These are phyloP conservation scores for Solanum hybrid DNA, from an alignment of 305 asterid species.

Conservation along the genomic window DNA sequence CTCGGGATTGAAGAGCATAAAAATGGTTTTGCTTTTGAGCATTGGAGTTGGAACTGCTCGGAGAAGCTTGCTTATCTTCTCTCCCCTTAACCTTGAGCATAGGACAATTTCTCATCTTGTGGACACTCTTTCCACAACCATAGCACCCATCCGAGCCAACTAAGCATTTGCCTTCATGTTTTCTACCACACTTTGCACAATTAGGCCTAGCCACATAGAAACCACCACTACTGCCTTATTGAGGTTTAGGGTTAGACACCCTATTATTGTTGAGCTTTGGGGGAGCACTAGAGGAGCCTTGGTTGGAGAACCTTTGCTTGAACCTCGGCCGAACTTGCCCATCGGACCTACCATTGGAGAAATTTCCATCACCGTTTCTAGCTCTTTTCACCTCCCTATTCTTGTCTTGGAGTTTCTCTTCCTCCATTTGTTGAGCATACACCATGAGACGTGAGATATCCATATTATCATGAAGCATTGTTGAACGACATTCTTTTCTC, in stretches of 20 bases:
- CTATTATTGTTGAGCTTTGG: not conserved
- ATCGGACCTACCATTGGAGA: not conserved
- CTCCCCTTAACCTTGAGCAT: not conserved
- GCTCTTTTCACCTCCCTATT: not conserved
- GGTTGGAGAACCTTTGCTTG: not conserved
- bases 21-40: not conserved
- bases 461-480: not conserved
- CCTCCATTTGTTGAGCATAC: not conserved
- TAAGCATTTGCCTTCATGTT: not conserved
- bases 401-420: not conserved
- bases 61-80: not conserved
- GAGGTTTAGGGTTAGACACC: not conserved
- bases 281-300: not conserved
- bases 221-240: not conserved
- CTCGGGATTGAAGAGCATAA: not conserved
- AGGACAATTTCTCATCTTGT: not conserved
- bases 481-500: not conserved
- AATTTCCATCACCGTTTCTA: not conserved
- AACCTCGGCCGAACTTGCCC: not conserved
- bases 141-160: not conserved
- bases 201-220: not conserved
- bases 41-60: not conserved
- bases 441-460: not conserved
- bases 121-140: not conserved
- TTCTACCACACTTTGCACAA: not conserved